Evolutionary conservation across 225 moss, liverwort and hornwort species (phyloP).

Genomic region (Physcomitrium patens): DNA sequence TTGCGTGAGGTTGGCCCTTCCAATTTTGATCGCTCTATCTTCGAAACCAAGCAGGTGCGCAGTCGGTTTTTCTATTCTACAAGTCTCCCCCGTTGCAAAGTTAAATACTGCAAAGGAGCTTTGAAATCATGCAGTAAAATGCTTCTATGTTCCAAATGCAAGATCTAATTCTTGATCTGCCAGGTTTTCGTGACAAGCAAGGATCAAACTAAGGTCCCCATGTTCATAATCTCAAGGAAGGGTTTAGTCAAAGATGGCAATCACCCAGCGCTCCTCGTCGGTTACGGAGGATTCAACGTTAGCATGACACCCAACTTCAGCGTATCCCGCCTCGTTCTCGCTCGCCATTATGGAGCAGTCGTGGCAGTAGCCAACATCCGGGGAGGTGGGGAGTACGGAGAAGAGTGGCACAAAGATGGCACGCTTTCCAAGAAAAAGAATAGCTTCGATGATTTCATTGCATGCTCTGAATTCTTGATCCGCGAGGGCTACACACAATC

Average conservation of each 20-base stretch:
- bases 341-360: slow-evolving; percentile 75
- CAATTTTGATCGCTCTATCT: slow-evolving; percentile 70
- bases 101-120: neutral
- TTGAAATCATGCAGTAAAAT: neutral
- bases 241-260: slow-evolving; percentile 56
- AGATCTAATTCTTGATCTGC: slow-evolving; percentile 8
- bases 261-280: slow-evolving; percentile 74
- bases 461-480: slow-evolving; percentile 75
- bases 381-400: slow-evolving; percentile 94
- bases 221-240: slow-evolving; percentile 75
- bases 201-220: slow-evolving; percentile 79
- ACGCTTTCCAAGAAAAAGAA: slow-evolving; percentile 78
- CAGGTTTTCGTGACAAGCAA: slow-evolving; percentile 82
- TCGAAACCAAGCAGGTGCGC: slow-evolving; percentile 75
- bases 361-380: slow-evolving; percentile 84
- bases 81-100: neutral
- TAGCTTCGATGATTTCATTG: slow-evolving; percentile 86
- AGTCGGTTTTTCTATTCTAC: too few species aligned
- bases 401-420: slow-evolving; percentile 91
- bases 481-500: slow-evolving; percentile 72
- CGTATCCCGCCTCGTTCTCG: slow-evolving; percentile 73
- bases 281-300: slow-evolving; percentile 88
- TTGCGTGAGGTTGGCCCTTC: slow-evolving; percentile 67
- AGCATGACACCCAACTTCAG: slow-evolving; percentile 95
- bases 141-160: neutral